A percentile compares a stretch with the other conserved stretches of the same genome.
Evolutionary conservation across 1,139 yeast genomes (phyloP).

Genomic region (Magnusiomyces sp.): DNA sequence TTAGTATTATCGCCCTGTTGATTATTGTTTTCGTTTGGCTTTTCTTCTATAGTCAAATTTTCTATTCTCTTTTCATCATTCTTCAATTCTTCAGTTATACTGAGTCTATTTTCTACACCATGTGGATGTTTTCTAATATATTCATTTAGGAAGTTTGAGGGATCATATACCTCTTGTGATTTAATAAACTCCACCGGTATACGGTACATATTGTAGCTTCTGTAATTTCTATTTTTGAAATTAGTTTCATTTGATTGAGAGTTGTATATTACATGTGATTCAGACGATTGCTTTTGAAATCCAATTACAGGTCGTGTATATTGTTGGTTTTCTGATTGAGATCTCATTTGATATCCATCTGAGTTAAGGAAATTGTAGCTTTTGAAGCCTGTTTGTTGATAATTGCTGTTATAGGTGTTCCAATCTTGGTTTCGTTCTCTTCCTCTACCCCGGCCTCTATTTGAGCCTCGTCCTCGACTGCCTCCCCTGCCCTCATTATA

Average conservation of each 20-base stretch:
- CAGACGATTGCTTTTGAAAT: too few relatives aligned
- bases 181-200: constrained; percentile 1
- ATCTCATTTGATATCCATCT: too few relatives aligned
- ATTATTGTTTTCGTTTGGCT: not conserved
- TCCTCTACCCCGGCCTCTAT: not conserved
- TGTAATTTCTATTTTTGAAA: not conserved
- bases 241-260: too few relatives aligned
- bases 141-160: not conserved
- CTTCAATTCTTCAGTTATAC: not conserved
- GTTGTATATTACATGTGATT: too few relatives aligned
- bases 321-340: too few relatives aligned
- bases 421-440: not conserved
- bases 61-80: not conserved
- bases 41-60: not conserved
- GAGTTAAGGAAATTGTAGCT: too few relatives aligned
- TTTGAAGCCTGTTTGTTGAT: too few relatives aligned
- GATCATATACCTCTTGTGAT: not conserved
- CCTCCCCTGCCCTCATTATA: too few relatives aligned
- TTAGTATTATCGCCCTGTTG: not conserved
- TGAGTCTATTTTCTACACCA: too few relatives aligned
- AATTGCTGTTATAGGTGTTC: too few relatives aligned
- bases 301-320: too few relatives aligned
- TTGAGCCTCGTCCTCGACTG: not conserved
- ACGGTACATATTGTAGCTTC: not conserved
- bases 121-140: not conserved